Evolutionary conservation across 305 asterid species (phyloP), one percentile per base, ranked within the genome.

Genomic region (Fraxinus baroniana): DNA sequence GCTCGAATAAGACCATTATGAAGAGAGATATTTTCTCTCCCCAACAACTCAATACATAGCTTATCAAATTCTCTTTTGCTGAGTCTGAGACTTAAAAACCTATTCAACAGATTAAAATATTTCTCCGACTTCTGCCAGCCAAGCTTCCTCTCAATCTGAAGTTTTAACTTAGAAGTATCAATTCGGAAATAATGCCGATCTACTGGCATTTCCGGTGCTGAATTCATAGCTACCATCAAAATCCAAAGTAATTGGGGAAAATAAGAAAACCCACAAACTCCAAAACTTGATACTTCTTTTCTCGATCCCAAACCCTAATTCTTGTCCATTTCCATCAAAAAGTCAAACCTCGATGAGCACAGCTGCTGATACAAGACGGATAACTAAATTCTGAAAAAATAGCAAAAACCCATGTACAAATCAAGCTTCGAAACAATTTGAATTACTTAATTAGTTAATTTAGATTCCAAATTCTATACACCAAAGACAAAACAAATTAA

Each of bases 1-100:
- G 90, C 92, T 82, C 83, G 89, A 55, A 89, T 78, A 8, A 91
- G 84, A 37, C 86, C 89, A 82, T 91, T 91, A 81, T 91, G 95
- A 39, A 91, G 92, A 41, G 85, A 78, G 60, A 91, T 39, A 49
- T 88, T 90, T 71, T 90, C 92, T 70, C 89, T 86, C 70, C 95
- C 95, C 33, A 91, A 70, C 80, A 91, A 82, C 22, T 80, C 87
- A 83, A 86, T 68, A 52, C 95, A 91, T 60, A 87, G 87, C 80
- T 88, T 84, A 86, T 89, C 90, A 76, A 91, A 91, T 83, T 90
- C 92, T 22, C 87, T 52, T 84, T 90, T 91, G 80, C 78, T 82
- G 33, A 90, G 84, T 83, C 87, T 88, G 49, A 79, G 76, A 83
- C 87, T 83, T 28, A 91, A 82, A 86, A 78, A 91, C 74, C 83